A percentile compares a stretch with the other conserved stretches of the same genome.
Evolutionary conservation across 2,329 filamentous ascomycete genomes (phyloP).

Genomic region (Pseudonectria buxi): DNA sequence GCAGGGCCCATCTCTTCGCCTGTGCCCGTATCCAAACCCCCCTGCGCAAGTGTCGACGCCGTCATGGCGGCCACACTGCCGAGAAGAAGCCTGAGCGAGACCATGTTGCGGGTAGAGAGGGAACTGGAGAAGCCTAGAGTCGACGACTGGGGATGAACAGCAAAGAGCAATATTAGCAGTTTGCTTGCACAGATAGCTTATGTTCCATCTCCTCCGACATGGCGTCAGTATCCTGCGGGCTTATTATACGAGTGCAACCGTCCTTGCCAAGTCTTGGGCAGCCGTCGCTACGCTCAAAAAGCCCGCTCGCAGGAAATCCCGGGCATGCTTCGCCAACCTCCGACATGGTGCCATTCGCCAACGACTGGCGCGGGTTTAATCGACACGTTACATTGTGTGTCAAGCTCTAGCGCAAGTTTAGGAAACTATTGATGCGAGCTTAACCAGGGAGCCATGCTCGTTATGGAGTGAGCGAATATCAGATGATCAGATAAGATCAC

Average conservation of each 20-base stretch:
- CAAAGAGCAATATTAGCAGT: too few species aligned
- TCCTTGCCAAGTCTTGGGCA: too few species aligned
- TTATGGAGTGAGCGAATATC: slow-evolving; percentile 12
- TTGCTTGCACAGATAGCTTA: too few species aligned
- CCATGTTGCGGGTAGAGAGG: slow-evolving; percentile 7
- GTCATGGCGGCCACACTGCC: slow-evolving; percentile 10
- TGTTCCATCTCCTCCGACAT: too few species aligned
- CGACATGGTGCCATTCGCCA: too few species aligned
- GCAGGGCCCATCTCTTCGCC: slow-evolving; percentile 43
- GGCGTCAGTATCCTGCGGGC: too few species aligned
- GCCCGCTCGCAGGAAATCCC: too few species aligned
- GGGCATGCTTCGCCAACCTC: too few species aligned
- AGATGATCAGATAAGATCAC: slow-evolving; percentile 23
- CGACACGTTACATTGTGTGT: too few species aligned
- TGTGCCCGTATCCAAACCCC: slow-evolving; percentile 3
- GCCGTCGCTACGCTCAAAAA: too few species aligned
- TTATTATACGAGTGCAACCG: too few species aligned
- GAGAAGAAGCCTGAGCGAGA: slow-evolving; percentile 12
- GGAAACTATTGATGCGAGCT: slow-evolving; percentile 5
- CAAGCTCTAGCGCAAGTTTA: slow-evolving; percentile 1
- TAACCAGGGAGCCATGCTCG: slow-evolving; percentile 4
- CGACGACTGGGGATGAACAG: not conserved
- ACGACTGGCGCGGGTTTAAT: too few species aligned
- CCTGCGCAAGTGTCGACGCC: slow-evolving; percentile 6
- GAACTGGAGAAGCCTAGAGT: not conserved